Evolutionary conservation across 305 asterid species (phyloP), one percentile per base, ranked within the genome.

Genomic region (Fraxinus dipetala): DNA sequence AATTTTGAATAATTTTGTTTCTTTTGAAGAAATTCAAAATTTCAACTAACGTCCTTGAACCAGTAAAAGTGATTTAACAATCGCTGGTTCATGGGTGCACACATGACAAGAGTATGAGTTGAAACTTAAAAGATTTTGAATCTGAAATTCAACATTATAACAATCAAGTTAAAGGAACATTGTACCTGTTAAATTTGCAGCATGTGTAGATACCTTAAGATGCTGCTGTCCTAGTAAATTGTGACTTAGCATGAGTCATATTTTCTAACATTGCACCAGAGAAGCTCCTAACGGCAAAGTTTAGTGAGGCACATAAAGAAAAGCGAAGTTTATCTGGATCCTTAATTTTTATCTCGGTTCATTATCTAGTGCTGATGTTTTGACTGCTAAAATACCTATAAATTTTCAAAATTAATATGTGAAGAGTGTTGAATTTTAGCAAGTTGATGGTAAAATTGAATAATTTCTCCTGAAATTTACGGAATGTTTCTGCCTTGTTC

Each of bases 1-100:
- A 5, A 18, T 56, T 20, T 54, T n/a, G 26, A 26, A 26, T 26
- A 4, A n/a, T 54, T 54, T 56, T 18, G 28, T 56, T 56, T 38
- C 80, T 75, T 45, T 79, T 79, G 40, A 32, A 77, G 31, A 28
- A 79, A 61, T 76, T 79, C 14, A 69, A 26, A 45, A 2, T 72
- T 34, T 54, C 63, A 5, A 54, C 63, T 43, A 13, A 16, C 6
- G 63, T 54, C 67, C 26, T 56, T 56, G 28, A 56, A 56, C 67
- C 67, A 56, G 28, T 56, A 20, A n/a, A 56, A 56, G 67, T 31
- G 34, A 36, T 36, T 36, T 36, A 13, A 51, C 63, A 51, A 14
- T 51, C 22, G 8, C 22, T 51, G 16, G 63, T 13, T 51, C 43
- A 36, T 7, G 8, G 24, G 9, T 54, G 67, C 24, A 36, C 75